A percentile compares a stretch with the other conserved stretches of the same genome.
Evolutionary conservation across 306 rosid species (phyloP).

Genomic region (Casuarina glauca): DNA sequence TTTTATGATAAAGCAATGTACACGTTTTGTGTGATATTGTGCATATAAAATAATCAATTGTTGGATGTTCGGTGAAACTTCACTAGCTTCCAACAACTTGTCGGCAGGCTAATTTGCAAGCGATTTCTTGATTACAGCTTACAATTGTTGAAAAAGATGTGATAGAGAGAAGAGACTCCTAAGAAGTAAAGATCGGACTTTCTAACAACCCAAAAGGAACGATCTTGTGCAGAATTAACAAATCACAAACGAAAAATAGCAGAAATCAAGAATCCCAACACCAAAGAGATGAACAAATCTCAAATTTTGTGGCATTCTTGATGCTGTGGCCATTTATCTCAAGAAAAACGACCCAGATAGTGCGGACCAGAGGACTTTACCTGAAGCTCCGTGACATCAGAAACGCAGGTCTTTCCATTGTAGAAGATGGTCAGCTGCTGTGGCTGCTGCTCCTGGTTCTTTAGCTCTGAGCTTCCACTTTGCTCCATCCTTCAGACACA

Average conservation of each 20-base stretch:
- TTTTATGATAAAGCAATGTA: too few relatives aligned
- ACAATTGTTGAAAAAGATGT: neutral
- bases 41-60: too few relatives aligned
- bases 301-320: too few relatives aligned
- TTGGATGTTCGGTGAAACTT: neutral
- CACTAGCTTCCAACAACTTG: neutral
- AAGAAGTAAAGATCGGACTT: too few relatives aligned
- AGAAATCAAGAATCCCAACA: neutral
- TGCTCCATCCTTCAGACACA: slow-evolving; percentile 20
- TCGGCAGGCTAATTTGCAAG: neutral
- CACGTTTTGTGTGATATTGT: too few relatives aligned
- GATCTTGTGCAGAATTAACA: too few relatives aligned
- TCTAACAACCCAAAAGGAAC: too few relatives aligned
- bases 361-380: slow-evolving; percentile 14
- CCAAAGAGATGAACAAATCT: neutral
- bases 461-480: slow-evolving; percentile 10
- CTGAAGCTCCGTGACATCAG: slow-evolving; percentile 70
- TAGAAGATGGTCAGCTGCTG: slow-evolving; percentile 65
- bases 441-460: slow-evolving; percentile 6
- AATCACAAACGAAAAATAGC: too few relatives aligned
- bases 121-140: neutral
- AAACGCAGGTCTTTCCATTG: slow-evolving; percentile 60
- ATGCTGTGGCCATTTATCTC: neutral
- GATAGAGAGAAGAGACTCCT: too few relatives aligned
- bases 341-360: neutral